Evolutionary conservation across 495 filamentous ascomycete species (phyloP).

Genomic region (Hypoxylon cercidicola): DNA sequence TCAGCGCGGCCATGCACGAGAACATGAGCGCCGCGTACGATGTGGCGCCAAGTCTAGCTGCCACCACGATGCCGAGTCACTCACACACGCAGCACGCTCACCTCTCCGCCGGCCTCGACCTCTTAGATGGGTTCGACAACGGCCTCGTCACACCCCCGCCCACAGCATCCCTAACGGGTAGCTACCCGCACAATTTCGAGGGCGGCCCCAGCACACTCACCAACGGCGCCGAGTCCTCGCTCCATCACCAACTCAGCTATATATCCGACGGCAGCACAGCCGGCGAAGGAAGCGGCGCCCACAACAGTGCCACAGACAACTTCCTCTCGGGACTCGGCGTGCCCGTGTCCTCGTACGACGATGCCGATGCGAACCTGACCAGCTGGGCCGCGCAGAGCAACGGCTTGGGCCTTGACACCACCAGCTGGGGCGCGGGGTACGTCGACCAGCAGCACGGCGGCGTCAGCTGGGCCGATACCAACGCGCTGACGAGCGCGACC

Average conservation of each 20-base stretch:
- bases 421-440: constrained; percentile 13
- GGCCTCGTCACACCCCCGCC: constrained; percentile 53
- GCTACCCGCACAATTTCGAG: constrained; percentile 45
- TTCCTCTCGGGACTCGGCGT: constrained; percentile 45
- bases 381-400: constrained; percentile 23
- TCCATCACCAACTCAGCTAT: constrained; percentile 45
- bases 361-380: constrained; percentile 14
- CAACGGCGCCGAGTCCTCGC: constrained; percentile 16
- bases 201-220: constrained; percentile 4
- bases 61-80: constrained; percentile 29
- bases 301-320: constrained; percentile 14
- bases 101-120: constrained; percentile 37
- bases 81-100: constrained; percentile 29
- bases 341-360: constrained; percentile 28
- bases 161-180: constrained; percentile 45
- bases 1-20: constrained; percentile 57
- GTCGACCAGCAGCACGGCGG: constrained; percentile 18
- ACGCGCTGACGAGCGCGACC: constrained; percentile 18
- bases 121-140: constrained; percentile 49
- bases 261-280: constrained; percentile 33
- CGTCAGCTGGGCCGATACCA: constrained; percentile 40
- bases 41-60: constrained; percentile 1
- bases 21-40: constrained; percentile 56
- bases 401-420: constrained; percentile 16
- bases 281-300: background rate